Percentiles rank a stretch among this genome's conserved stretches.
Evolutionary conservation across 352 stramenopile species (phyloP).

Genomic region (Phytophthora palmivora): DNA sequence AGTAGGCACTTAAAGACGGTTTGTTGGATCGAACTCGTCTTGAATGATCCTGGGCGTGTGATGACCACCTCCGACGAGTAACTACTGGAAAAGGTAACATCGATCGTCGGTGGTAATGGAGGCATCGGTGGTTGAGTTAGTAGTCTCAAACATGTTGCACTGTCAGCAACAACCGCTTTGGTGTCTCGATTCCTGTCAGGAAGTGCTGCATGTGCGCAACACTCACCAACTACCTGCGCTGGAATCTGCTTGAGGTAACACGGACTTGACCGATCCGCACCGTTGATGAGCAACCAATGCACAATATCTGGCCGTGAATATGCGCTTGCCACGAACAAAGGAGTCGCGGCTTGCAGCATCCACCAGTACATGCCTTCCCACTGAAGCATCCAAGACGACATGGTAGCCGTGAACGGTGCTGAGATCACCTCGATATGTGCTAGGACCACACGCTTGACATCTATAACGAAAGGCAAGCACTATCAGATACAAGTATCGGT

Average conservation of each 20-base stretch:
- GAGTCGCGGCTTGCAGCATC: constrained; percentile 69
- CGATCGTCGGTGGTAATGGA: constrained; percentile 36
- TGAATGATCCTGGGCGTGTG: constrained; percentile 33
- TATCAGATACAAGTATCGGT: background rate
- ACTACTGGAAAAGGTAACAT: constrained; percentile 46
- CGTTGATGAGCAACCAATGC: constrained; percentile 61
- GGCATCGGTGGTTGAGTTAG: constrained; percentile 43
- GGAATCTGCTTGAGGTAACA: constrained; percentile 66
- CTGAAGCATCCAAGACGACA: constrained; percentile 66
- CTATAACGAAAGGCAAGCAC: constrained; percentile 19
- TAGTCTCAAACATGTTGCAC: constrained; percentile 48
- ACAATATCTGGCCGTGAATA: constrained; percentile 66
- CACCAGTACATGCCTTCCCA: constrained; percentile 81
- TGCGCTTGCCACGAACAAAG: constrained; percentile 67
- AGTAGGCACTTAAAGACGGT: constrained; percentile 66
- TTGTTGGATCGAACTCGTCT: constrained; percentile 44
- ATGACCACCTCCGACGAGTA: constrained; percentile 51
- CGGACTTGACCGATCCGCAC: constrained; percentile 53
- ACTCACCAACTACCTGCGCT: constrained; percentile 64
- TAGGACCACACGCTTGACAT: constrained; percentile 41
- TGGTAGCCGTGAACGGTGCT: constrained; percentile 55
- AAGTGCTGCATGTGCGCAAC: constrained; percentile 40
- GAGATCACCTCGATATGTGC: constrained; percentile 62
- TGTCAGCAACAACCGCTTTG: constrained; percentile 28
- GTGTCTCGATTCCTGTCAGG: constrained; percentile 17